A percentile compares a stretch with the other conserved stretches of the same genome.
Evolutionary conservation across 2,329 filamentous ascomycete species (phyloP).

Genomic region (Fusarium buharicum): DNA sequence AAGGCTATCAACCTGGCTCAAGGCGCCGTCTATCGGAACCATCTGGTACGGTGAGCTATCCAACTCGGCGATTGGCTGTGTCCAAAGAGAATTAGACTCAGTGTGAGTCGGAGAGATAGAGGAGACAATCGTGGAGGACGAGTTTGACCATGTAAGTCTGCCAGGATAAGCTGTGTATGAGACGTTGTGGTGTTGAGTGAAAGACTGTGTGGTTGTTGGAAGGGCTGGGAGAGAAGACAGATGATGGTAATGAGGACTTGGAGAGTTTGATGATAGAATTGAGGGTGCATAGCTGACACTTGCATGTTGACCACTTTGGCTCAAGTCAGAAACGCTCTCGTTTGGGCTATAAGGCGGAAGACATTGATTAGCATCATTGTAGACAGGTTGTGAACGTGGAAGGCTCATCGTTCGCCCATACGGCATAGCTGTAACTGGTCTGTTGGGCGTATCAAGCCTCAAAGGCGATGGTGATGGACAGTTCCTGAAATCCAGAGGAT

Average conservation of each 20-base stretch:
- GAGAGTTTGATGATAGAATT: background rate
- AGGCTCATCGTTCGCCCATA: background rate
- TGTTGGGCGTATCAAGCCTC: background rate
- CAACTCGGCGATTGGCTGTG: constrained; percentile 21
- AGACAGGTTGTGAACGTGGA: background rate
- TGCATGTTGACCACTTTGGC: background rate
- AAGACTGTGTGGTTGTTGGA: background rate
- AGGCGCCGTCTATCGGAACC: constrained; percentile 6
- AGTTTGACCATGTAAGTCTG: constrained; percentile 22
- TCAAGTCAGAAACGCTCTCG: constrained; percentile 3
- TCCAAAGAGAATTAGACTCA: background rate
- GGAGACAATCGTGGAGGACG: constrained; percentile 17
- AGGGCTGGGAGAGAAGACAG: background rate
- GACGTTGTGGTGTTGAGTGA: background rate
- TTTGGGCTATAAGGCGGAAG: background rate
- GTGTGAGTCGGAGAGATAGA: background rate
- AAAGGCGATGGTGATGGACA: background rate
- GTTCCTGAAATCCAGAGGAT: constrained; percentile 1
- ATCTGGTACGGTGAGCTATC: constrained; percentile 20
- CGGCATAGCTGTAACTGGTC: background rate
- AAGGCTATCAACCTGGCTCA: background rate
- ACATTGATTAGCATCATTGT: background rate
- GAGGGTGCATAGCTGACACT: constrained; percentile 11
- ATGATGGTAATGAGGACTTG: background rate
- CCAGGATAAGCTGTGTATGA: constrained; percentile 7